These are phyloP conservation scores for Pyricularia grisea DNA, from an alignment of 2,329 filamentous ascomycete species.

Conservation along the genomic window DNA sequence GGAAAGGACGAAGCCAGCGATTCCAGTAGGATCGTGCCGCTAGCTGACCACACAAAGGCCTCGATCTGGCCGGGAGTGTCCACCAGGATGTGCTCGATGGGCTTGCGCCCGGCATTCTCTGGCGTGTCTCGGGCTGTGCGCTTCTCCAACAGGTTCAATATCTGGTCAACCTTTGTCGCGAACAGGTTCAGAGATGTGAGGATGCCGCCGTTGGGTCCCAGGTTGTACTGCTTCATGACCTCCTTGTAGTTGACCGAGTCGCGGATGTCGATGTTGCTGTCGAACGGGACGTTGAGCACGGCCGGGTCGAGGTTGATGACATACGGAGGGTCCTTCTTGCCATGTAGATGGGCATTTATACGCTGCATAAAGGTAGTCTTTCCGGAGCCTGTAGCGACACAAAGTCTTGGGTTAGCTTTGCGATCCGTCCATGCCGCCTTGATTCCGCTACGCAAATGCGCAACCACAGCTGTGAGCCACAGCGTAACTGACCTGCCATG, in stretches of 20 bases:
- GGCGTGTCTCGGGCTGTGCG: constrained; percentile 52
- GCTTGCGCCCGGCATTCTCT: constrained; percentile 48
- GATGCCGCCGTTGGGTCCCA: constrained; percentile 95
- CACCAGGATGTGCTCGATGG: constrained; percentile 76
- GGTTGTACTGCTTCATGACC: constrained; percentile 98
- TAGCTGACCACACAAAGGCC: constrained; percentile 97
- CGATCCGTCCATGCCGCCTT: no score
- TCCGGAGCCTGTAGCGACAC: constrained; percentile 57
- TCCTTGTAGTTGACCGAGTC: constrained; percentile 99
- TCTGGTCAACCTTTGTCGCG: constrained; percentile 95
- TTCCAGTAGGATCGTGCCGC: constrained; percentile 86
- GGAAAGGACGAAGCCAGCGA: constrained; percentile 90
- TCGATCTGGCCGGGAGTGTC: constrained; percentile 98
- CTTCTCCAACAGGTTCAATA: constrained; percentile 83
- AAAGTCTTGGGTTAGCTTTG: constrained; percentile 3
- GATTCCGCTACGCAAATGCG: no score
- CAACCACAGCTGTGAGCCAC: background rate
- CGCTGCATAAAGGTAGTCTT: constrained; percentile 99
- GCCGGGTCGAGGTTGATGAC: constrained; percentile 96
- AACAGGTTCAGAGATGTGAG: constrained; percentile 93
- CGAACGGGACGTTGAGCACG: constrained; percentile 86
- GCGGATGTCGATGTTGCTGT: constrained; percentile 96
- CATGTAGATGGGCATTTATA: constrained; percentile 87
- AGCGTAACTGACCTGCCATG: constrained; percentile 65
- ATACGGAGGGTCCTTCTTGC: constrained; percentile 73